A percentile compares a stretch with the other conserved stretches of the same genome.
phyloP scores from a whole-genome alignment of 78 protist genomes.

The Isochrysis galbana region DNA sequence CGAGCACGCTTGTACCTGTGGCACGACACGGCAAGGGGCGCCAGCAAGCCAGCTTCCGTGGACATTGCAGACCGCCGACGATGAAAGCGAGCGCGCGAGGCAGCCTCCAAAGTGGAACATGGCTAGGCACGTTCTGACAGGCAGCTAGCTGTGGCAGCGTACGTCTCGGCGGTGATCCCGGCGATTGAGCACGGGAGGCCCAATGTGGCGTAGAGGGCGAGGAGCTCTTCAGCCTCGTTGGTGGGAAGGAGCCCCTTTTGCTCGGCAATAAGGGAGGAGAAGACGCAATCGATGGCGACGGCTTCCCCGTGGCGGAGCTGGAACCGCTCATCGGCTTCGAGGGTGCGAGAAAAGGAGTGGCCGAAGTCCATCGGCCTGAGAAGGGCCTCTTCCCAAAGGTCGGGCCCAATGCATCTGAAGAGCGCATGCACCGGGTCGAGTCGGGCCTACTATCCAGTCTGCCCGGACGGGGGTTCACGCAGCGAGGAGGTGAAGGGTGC shows the following conservation, averaged over 20 bases:
- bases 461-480: no score
- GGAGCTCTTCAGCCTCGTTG: background rate
- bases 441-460: no score
- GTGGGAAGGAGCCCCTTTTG: background rate
- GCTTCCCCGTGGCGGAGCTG: slow-evolving; percentile 12
- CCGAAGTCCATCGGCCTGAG: slow-evolving; percentile 20
- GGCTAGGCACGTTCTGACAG: no score
- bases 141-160: no score
- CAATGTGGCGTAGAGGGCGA: background rate
- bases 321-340: background rate
- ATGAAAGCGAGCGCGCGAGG: no score
- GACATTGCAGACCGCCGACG: no score
- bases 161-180: slow-evolving; percentile 8
- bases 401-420: slow-evolving; percentile 15
- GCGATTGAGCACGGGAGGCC: background rate
- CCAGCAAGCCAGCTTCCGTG: no score
- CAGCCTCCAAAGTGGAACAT: no score
- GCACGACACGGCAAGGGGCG: background rate
- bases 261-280: background rate
- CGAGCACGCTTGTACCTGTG: background rate
- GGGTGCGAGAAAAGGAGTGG: slow-evolving; percentile 11
- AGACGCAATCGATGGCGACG: background rate
- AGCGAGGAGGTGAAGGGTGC: no score
- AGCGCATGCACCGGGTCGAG: no score
- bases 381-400: slow-evolving; percentile 20